Evolutionary conservation across 2,329 filamentous ascomycete genomes (phyloP).

Genomic region (Periglandula ipomoeae): DNA sequence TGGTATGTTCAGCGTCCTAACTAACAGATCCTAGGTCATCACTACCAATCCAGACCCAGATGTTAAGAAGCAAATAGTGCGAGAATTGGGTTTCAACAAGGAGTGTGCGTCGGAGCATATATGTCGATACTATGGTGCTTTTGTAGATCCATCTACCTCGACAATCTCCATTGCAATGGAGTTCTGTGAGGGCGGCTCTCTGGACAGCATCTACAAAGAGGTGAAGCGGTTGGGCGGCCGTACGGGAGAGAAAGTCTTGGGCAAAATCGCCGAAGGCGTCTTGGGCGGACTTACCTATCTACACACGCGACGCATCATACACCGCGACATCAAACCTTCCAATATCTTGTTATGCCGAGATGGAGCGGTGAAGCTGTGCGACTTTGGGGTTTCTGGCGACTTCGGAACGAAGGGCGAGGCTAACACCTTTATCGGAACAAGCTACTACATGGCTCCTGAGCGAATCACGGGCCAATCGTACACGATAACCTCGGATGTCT

Average conservation of each 20-base stretch:
- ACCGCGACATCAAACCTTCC: slow-evolving; percentile 96
- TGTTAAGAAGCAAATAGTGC: slow-evolving; percentile 95
- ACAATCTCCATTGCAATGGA: slow-evolving; percentile 99
- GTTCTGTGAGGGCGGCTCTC: slow-evolving; percentile 91
- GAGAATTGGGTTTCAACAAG: slow-evolving; percentile 96
- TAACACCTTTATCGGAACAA: slow-evolving; percentile 97
- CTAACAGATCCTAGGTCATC: slow-evolving; percentile 60
- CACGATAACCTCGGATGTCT: slow-evolving; percentile 97
- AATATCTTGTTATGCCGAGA: slow-evolving; percentile 91
- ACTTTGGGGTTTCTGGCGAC: slow-evolving; percentile 95
- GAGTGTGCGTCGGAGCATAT: slow-evolving; percentile 94
- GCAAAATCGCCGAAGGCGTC: slow-evolving; percentile 93
- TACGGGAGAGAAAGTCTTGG: slow-evolving; percentile 93
- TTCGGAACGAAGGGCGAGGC: slow-evolving; percentile 98
- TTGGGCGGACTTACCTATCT: slow-evolving; percentile 90
- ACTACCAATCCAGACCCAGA: slow-evolving; percentile 97
- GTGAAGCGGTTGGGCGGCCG: slow-evolving; percentile 91
- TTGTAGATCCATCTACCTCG: slow-evolving; percentile 89
- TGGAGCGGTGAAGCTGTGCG: slow-evolving; percentile 93
- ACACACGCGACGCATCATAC: slow-evolving; percentile 92
- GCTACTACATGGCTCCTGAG: slow-evolving; percentile 98
- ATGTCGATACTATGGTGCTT: slow-evolving; percentile 94
- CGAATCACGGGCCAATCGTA: slow-evolving; percentile 96
- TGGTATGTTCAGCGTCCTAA: slow-evolving; percentile 7
- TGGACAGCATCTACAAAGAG: slow-evolving; percentile 95